Conservation (phyloP, 2,329 filamentous ascomycete species). For the Lecanosticta acicola region DNA sequence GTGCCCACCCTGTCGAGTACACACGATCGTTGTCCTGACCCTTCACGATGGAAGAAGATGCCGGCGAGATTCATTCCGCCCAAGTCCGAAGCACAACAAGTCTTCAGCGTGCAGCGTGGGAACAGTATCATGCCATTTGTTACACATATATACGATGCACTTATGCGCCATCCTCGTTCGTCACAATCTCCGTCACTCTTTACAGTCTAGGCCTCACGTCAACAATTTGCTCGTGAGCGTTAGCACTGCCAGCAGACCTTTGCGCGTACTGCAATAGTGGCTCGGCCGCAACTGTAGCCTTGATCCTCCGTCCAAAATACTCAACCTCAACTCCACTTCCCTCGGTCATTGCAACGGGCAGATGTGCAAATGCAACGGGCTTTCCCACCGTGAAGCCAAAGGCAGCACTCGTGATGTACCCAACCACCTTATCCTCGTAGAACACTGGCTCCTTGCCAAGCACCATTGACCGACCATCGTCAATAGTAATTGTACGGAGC, state of each 20-base stretch:
- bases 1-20: too few relatives aligned
- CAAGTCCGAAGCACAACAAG: too few relatives aligned
- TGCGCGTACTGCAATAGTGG: neutral
- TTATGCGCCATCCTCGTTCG: neutral
- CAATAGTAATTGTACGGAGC: conserved; percentile 49
- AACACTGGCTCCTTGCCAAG: conserved; percentile 60
- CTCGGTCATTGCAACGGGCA: conserved; percentile 45
- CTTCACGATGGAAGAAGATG: too few relatives aligned
- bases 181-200: neutral
- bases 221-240: neutral
- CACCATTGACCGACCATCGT: conserved; percentile 53
- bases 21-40: neutral
- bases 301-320: conserved; percentile 54
- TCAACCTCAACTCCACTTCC: conserved; percentile 54
- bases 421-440: conserved; percentile 41
- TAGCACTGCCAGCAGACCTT: neutral
- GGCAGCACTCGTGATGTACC: conserved; percentile 57
- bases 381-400: conserved; percentile 57
- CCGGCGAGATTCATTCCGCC: too few relatives aligned
- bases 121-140: too few relatives aligned
- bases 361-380: conserved; percentile 55
- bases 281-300: conserved; percentile 44
- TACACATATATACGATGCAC: too few relatives aligned
- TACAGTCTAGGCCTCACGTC: neutral
- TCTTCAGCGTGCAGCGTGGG: too few relatives aligned